Percentiles rank a stretch among this genome's conserved stretches.
These are phyloP conservation scores for Leishmania major DNA, from an alignment of 208 protist species.

Conservation along the genomic window DNA sequence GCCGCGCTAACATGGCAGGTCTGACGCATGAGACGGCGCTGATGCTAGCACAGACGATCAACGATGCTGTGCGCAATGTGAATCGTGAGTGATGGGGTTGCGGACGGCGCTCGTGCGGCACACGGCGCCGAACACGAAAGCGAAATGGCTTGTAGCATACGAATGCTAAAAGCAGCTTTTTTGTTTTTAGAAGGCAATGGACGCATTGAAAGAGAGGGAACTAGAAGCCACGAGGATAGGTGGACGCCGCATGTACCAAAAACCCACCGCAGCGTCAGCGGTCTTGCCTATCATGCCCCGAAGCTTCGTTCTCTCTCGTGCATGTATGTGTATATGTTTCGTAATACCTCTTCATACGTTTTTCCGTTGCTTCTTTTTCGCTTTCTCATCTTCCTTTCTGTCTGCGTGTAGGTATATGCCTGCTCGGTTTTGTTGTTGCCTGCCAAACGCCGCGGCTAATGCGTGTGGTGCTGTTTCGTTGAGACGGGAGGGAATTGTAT, in stretches of 20 bases:
- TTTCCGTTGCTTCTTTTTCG: neutral
- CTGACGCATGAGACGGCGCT: slow-evolving; percentile 63
- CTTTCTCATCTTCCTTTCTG: neutral
- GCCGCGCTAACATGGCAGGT: slow-evolving; percentile 85
- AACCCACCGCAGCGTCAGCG: neutral
- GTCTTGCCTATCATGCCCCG: neutral
- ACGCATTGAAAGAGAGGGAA: neutral
- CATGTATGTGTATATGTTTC: neutral
- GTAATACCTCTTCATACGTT: neutral
- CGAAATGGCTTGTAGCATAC: too few species aligned
- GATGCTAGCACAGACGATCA: slow-evolving; percentile 65
- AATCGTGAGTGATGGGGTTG: slow-evolving; percentile 21
- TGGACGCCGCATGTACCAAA: neutral
- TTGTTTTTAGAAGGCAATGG: neutral
- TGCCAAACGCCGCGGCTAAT: neutral
- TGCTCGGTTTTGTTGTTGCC: neutral
- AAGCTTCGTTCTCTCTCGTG: neutral
- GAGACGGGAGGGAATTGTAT: neutral
- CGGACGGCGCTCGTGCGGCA: neutral
- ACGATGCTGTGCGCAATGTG: slow-evolving; percentile 59
- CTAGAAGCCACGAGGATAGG: neutral
- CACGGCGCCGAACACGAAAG: too few species aligned
- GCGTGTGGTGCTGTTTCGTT: neutral
- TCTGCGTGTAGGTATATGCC: neutral
- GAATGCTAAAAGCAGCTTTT: neutral